Base-by-base conservation (phyloP, 257 asterid species). In the Nicotiana tabacum region DNA sequence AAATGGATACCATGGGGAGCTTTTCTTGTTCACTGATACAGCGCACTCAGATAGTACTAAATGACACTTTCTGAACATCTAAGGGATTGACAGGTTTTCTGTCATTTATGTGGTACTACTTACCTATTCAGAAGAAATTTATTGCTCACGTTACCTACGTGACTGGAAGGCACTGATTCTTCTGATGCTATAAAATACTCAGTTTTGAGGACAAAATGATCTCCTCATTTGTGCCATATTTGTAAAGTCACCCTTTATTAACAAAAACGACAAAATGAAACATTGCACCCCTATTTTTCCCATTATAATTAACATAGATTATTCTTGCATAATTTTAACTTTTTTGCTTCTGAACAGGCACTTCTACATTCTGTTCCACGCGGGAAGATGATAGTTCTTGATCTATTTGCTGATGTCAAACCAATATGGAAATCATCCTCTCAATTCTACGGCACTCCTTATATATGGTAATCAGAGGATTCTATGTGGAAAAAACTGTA, bases 361-460 rank as follows among this genome's bases (percentile, higher is more conserved):
- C 98, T 96, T 89, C 86, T 96, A 70, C 99, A 96, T 88, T 96
- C 99, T 78, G 99, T 96, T 88, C 99, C 98, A 77, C 89, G 85
- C 82, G 99, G 99, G 89, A 94, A 93, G 93, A 96, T 96, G 99
- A 92, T 96, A 83, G 99, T 96, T 85, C 98, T 96, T 58, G 99
- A 96, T 92, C 94, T 96, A 82, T 96, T 96, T 88, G 98, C 99
- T 80, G 99, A 96, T 83, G 98, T 90, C 88, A 93, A 93, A 84
- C 99, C 99, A 82, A 82, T 96, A 77, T 96, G 99, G 99, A 93
- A 90, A 82, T 89, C 95, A 32, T 96, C 99, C 32, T 91, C 91
- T 88, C 97, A 96, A 78, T 96, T 96, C 89, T 96, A 96, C 83
- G 87, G 87, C 88, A 92, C 98, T 83, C 99, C 98, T 74, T 96